phyloP scores from a whole-genome alignment of 352 stramenopile species.

The Phytophthora lateralis region DNA sequence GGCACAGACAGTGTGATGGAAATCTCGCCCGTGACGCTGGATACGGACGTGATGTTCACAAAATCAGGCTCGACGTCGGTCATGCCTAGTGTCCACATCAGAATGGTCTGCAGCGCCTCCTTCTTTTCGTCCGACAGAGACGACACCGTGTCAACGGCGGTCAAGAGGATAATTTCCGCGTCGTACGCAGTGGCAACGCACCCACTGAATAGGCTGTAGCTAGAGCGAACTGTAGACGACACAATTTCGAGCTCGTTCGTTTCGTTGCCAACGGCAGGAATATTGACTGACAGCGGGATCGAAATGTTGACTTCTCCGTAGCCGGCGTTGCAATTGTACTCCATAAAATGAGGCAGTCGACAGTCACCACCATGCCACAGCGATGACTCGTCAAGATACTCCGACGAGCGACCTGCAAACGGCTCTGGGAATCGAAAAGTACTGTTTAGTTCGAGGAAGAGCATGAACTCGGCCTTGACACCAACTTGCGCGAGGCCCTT shows the following conservation, averaged over 20 bases:
- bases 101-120: slow-evolving; percentile 20
- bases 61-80: slow-evolving; percentile 31
- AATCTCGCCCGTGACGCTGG: slow-evolving; percentile 19
- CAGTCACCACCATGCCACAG: slow-evolving; percentile 31
- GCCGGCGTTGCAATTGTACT: slow-evolving; percentile 36
- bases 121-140: slow-evolving; percentile 18
- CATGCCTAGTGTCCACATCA: slow-evolving; percentile 28
- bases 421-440: slow-evolving; percentile 26
- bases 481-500: slow-evolving; percentile 25
- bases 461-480: slow-evolving; percentile 24
- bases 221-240: slow-evolving; percentile 22
- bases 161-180: slow-evolving; percentile 27
- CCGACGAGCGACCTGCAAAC: slow-evolving; percentile 18
- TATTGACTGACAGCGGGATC: slow-evolving; percentile 17
- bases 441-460: slow-evolving; percentile 34
- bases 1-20: slow-evolving; percentile 23
- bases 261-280: slow-evolving; percentile 13
- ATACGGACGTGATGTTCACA: slow-evolving; percentile 29
- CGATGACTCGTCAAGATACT: slow-evolving; percentile 27
- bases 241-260: slow-evolving; percentile 17
- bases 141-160: slow-evolving; percentile 2
- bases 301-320: slow-evolving; percentile 38
- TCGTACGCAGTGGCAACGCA: slow-evolving; percentile 33
- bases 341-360: slow-evolving; percentile 33
- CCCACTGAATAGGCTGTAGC: slow-evolving; percentile 31